Conservation (phyloP, 2,329 filamentous ascomycete species). For the Exophiala oligosperma region DNA sequence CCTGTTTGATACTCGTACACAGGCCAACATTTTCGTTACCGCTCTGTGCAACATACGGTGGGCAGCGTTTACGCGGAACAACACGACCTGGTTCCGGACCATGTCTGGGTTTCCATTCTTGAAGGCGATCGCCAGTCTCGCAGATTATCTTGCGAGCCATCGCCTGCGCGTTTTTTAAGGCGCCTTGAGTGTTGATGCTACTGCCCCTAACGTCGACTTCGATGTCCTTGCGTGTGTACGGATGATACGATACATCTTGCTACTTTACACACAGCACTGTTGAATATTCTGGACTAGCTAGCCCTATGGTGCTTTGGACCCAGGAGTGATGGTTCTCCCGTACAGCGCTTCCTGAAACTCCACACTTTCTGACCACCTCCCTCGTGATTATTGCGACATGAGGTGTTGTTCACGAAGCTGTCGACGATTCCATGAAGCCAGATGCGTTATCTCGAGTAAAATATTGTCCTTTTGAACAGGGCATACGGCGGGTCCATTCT, state of each 20-base stretch:
- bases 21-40: too few species aligned
- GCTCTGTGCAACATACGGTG: background rate
- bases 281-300: too few species aligned
- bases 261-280: too few species aligned
- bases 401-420: background rate
- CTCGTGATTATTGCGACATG: background rate
- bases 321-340: too few species aligned
- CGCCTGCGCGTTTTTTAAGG: too few species aligned
- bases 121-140: background rate
- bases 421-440: background rate
- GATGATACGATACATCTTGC: too few species aligned
- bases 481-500: background rate
- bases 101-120: background rate
- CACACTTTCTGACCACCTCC: background rate
- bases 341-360: background rate
- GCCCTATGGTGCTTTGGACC: too few species aligned
- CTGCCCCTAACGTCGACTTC: too few species aligned
- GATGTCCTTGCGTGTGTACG: too few species aligned
- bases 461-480: slow-evolving; percentile 19
- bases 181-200: too few species aligned
- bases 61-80: background rate
- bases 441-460: background rate
- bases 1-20: too few species aligned
- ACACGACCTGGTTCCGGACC: background rate
- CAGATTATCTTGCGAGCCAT: too few species aligned